Base-by-base conservation (phyloP, 176 grass and related monocot genomes). In the Ensete ventricosum region DNA sequence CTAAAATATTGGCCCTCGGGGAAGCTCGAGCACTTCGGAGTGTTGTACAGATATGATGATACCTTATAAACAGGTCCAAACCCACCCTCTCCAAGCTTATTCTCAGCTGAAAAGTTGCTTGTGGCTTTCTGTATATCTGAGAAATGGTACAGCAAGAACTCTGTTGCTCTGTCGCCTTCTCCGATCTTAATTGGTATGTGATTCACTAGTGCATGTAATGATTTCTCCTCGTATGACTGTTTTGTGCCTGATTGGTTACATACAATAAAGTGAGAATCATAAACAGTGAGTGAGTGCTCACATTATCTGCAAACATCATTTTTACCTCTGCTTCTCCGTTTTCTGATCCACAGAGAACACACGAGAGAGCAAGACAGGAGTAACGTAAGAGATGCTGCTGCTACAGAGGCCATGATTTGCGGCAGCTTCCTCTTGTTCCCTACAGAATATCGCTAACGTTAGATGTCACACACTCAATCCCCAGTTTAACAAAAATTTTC, bases 21-120 rank as follows among this genome's bases (percentile, higher is more conserved):
- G 34, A 43, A 43, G 34, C 34, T 43, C 4, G 0, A 43, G 34
- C 34, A 43, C 34, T 43, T 6, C 34, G 8, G 57, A 60, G n/a
- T 20, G n/a, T 17, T 60, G 57, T 60, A 16, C 0, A 60, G 16
- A 60, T 60, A 60, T 20, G 57, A 60, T 20, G 57, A 20, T 83
- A 88, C 86, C 86, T 84, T 84, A 1, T 88, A 88, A 11, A 88
- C 85, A 74, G 77, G 22, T 9, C 85, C 85, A 63, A 88, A 88
- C 2, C 85, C 86, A 74, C 86, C 86, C 59, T 77, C 75, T 26
- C 75, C 75, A 29, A 77, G 75, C n/a, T 77, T 77, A 22, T 77
- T 77, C 9, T 74, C 82, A 29, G 77, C 78, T 11, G 82, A 74
- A 71, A 84, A 88, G 52, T 84, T 58, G 23, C 54, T 3, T 78